Base-by-base conservation (phyloP, 805 yeast species). In the Lipomyces yamanashiensis region DNA sequence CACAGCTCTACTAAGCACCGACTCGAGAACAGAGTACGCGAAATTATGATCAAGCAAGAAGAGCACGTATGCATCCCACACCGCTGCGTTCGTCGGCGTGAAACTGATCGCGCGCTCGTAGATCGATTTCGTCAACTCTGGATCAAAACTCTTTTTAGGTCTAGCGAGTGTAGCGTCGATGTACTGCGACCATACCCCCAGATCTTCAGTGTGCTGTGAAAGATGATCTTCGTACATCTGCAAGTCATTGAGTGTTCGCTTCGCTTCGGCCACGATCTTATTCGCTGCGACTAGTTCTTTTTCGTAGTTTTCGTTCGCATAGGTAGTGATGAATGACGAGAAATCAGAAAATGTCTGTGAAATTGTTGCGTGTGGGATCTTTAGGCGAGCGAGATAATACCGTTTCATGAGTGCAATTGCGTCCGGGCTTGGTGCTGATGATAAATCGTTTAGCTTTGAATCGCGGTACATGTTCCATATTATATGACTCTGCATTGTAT, bases 51-150 rank as follows among this genome's bases (percentile, higher is more conserved):
- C 74, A 19, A 59, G 67, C 7, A 71, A 44, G 50, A 61, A 74
- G 12, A 71, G 51, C 9, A 71, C 54, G 63, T 74, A 74, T 39
- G 67, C 71, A 34, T 69, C 71, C 77, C 77, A 74, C 3, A 74
- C 58, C 7, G 66, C 67, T 1, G 72, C 52, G 5, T 53, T 56
- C 8, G 62, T 43, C 0, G 66, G 68, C 34, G 64, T 50, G 4
- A 37, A 9, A 12, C 13, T 15, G 10, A 73, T 12, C 0, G 74
- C 66, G 7, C 77, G 69, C 52, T 74, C 77, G 61, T 71, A 74
- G 9, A 74, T 61, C 0, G 72, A 64, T 2, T 44, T 45, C 13
- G 66, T 54, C 12, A 58, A 50, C 2, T 69, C 72, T 5, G 54
- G 51, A 21, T 61, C 45, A 21, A 63, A 58, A 13, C 51, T 28